These are phyloP conservation scores for Myriosclerotinia scirpicola DNA, from an alignment of 2,329 filamentous ascomycete species.

Conservation along the genomic window DNA sequence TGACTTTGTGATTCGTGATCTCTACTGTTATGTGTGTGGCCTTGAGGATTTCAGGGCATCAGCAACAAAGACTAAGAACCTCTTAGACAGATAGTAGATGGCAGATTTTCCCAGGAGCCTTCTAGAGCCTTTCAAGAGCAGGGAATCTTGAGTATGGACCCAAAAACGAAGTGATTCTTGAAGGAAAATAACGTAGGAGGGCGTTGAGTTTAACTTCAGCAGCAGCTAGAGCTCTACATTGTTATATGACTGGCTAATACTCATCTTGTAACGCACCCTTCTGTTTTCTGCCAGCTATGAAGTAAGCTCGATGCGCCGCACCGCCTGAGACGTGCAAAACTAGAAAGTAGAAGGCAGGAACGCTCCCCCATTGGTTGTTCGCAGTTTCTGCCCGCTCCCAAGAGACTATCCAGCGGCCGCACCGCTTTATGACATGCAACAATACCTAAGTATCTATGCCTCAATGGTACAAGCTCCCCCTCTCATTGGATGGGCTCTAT, in stretches of 20 bases:
- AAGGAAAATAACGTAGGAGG: too few relatives aligned
- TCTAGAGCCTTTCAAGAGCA: too few relatives aligned
- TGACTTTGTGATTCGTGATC: too few relatives aligned
- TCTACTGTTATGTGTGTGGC: too few relatives aligned
- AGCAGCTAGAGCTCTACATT: too few relatives aligned
- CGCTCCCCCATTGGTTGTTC: neutral
- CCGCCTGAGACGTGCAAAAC: slow-evolving; percentile 5
- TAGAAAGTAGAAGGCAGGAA: neutral
- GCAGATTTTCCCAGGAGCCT: too few relatives aligned
- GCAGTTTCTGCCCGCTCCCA: neutral
- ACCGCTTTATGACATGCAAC: slow-evolving; percentile 2
- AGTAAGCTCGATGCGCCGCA: neutral
- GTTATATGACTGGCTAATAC: too few relatives aligned
- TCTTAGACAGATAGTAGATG: neutral
- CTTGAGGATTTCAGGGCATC: too few relatives aligned
- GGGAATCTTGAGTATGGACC: too few relatives aligned
- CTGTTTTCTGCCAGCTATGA: neutral
- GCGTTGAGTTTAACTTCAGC: too few relatives aligned
- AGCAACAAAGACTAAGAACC: neutral
- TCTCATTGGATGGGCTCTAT: neutral
- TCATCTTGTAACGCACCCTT: neutral
- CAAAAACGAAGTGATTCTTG: neutral
- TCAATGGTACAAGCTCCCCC: neutral
- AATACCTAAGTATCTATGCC: neutral
- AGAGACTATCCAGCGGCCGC: too few relatives aligned